Base-by-base conservation (phyloP, 1,284 basidiomycete species). In the Sphagnurus paluster region DNA sequence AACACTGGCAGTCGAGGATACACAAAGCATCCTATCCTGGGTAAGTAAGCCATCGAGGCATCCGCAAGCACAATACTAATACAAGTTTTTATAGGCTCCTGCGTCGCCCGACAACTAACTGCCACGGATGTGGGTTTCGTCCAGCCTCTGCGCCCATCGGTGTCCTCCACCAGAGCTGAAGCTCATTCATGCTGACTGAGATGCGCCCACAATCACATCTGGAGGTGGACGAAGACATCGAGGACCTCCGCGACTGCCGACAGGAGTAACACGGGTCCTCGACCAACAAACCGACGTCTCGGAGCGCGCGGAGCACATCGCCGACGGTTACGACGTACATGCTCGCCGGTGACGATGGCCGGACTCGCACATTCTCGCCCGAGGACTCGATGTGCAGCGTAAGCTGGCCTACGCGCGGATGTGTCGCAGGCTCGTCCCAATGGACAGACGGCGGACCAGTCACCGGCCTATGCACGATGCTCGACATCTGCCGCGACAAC, bases 131-230 rank as follows among this genome's bases (percentile, higher is more conserved):
- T 9, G 10, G 20, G n/a, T n/a, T n/a, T n/a, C n/a, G n/a, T 19
- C 34, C 26, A n/a, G 19, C 13, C 35, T 32, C 42, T 3, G 2
- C 21, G 19, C 14, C 20, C 2, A 7, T 14, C 11, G 34, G 29
- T 20, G 17, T 29, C 5, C 35, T 29, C 42, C 42, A 44, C 26
- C 42, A 37, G 6, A 44, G 7, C 14, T 44, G n/a, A 3, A 44
- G 42, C 7, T 26, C 3, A 21, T 44, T 39, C 20, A 39, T 5
- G 3, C 10, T 20, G 13, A 37, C 19, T 2, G 36, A 21, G 4
- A 37, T 7, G 26, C 37, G 19, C 10, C 23, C 28, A 30, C 28
- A 14, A 3, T 25, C 30, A 8, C 36, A 39, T n/a, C n/a, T n/a
- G n/a, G n/a, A n/a, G 4, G 11, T 9, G 10, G 34, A 16, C 10